Base-by-base conservation (phyloP, 1,139 yeast genomes). In the Taiozyma sp. region DNA sequence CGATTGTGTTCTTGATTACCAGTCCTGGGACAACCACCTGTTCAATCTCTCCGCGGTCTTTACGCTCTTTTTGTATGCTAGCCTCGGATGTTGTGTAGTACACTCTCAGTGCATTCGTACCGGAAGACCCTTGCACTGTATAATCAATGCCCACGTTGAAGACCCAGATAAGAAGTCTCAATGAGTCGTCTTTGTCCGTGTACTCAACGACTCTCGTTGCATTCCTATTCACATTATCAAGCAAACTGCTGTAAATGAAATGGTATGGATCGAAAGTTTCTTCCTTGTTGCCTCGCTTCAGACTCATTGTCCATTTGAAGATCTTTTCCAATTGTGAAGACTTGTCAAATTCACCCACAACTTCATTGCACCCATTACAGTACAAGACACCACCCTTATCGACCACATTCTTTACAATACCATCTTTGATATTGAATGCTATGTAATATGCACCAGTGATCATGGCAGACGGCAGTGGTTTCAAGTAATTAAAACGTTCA, bases 371-470 rank as follows among this genome's bases (percentile, higher is more conserved):
- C 3, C 51, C 42, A 1, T 47, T 29, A 52, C 81, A 76, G 2
- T 16, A n/a, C 1, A 66, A 59, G 13, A n/a, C 29, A 9, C 32
- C 48, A 10, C 37, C 45, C 6, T 22, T 39, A 10, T 51, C 46
- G 2, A 42, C 39, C 8, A 47, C 13, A n/a, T 48, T 51, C 13
- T 34, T 34, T 21, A 49, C 29, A 1, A 34, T 49, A 28, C 64
- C 56, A 44, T 65, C 67, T 3, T 61, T 59, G 0, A 59, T 54
- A 48, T 74, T 70, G 14, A 81, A 54, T 2, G 81, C 67, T 16
- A 85, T 61, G 60, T 85, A 87, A 49, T 78, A 77, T 9, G 76
- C 70, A 0, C 93, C 93, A 5, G 83, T 74, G 3, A 83, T 69
- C 3, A 83, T 67, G 2, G 74, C 69, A 5, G 69, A 63, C 1